These are phyloP conservation scores for Pyrenula aspistea DNA, from an alignment of 495 filamentous ascomycete species.

Conservation along the genomic window DNA sequence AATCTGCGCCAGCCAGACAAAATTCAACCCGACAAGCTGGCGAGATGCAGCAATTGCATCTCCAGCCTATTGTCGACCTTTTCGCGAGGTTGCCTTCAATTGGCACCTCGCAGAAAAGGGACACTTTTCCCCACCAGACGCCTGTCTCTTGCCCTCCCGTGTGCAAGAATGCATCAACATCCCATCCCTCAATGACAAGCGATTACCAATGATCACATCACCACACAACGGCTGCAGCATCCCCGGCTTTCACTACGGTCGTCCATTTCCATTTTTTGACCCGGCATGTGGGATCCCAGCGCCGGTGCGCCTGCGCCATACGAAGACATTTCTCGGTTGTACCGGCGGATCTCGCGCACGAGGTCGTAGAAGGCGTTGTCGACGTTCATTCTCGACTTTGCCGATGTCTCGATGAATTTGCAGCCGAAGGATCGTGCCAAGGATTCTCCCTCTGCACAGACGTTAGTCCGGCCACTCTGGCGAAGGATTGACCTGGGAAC, in stretches of 20 bases:
- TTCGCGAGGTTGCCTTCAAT: neutral
- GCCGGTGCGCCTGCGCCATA: slow-evolving; percentile 56
- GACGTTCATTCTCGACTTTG: slow-evolving; percentile 95
- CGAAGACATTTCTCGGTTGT: slow-evolving; percentile 93
- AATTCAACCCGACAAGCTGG: neutral
- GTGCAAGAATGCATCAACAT: neutral
- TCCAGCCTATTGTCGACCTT: too few species aligned
- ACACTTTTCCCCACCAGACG: neutral
- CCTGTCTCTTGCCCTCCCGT: neutral
- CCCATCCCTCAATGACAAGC: neutral
- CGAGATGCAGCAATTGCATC: neutral
- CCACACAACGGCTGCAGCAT: slow-evolving; percentile 76
- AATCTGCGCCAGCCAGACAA: neutral
- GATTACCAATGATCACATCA: slow-evolving; percentile 56
- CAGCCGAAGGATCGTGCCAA: slow-evolving; percentile 81
- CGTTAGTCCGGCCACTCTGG: slow-evolving; percentile 3
- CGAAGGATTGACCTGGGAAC: neutral
- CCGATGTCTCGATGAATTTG: slow-evolving; percentile 98
- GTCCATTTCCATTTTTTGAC: slow-evolving; percentile 66
- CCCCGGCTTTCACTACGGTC: slow-evolving; percentile 58
- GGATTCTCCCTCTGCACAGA: slow-evolving; percentile 67
- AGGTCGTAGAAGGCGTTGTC: slow-evolving; percentile 98
- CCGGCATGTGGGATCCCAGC: slow-evolving; percentile 46
- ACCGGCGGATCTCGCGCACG: slow-evolving; percentile 90
- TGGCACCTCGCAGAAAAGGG: neutral